Percentiles rank a stretch among this genome's conserved stretches.
Evolutionary conservation across 805 yeast species (phyloP).

Genomic region (Myxozyma geophila): DNA sequence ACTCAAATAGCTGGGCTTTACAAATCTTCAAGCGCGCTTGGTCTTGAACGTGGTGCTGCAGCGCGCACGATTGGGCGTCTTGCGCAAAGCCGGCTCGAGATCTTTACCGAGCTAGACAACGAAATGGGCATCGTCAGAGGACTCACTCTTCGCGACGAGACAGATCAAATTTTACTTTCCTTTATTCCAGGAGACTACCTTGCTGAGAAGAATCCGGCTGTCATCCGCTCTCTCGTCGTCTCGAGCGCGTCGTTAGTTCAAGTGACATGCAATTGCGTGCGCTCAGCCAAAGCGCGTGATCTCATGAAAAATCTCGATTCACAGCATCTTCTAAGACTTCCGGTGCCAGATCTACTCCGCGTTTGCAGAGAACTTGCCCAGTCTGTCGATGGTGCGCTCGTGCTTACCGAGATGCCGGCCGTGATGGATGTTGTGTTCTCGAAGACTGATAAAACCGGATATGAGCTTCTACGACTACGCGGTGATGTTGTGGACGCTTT

Average conservation of each 20-base stretch:
- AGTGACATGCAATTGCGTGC: slow-evolving; percentile 18
- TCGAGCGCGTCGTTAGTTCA: slow-evolving; percentile 17
- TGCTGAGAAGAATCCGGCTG: slow-evolving; percentile 17
- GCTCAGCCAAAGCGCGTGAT: slow-evolving; percentile 11
- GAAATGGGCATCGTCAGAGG: slow-evolving; percentile 6
- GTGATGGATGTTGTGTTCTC: slow-evolving; percentile 35
- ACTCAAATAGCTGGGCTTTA: slow-evolving; percentile 18
- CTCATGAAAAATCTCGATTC: slow-evolving; percentile 18
- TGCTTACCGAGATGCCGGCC: slow-evolving; percentile 31
- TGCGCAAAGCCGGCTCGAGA: slow-evolving; percentile 14
- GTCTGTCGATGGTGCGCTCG: slow-evolving; percentile 27
- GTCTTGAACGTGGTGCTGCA: slow-evolving; percentile 25
- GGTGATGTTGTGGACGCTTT: slow-evolving; percentile 29
- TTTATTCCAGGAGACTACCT: slow-evolving; percentile 26
- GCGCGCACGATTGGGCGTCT: slow-evolving; percentile 26
- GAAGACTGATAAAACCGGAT: slow-evolving; percentile 25
- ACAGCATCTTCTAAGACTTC: slow-evolving; percentile 22
- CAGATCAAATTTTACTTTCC: slow-evolving; percentile 20
- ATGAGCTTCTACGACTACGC: slow-evolving; percentile 25
- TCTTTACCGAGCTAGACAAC: slow-evolving; percentile 19
- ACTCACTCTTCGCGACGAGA: slow-evolving; percentile 27
- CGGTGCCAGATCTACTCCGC: slow-evolving; percentile 30
- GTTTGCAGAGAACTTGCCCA: slow-evolving; percentile 26
- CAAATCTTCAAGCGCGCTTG: slow-evolving; percentile 1
- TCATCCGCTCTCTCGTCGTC: slow-evolving; percentile 24